Base-by-base conservation (phyloP, 805 yeast species). In the Metschnikowia shivogae region DNA sequence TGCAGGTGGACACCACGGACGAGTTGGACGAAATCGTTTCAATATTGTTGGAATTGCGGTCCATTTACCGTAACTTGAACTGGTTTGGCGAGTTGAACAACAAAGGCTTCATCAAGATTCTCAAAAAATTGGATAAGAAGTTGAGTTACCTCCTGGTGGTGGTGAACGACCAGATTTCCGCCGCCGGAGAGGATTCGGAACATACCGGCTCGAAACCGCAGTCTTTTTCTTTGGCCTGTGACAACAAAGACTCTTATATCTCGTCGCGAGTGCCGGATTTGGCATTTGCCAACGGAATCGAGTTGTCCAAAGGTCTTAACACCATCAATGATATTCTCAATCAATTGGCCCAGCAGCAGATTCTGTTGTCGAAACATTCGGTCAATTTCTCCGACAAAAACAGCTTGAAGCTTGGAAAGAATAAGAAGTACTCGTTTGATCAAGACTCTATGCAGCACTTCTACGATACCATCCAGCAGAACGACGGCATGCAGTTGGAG, bases 31-130 rank as follows among this genome's bases (percentile, higher is more conserved):
- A 71, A 52, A 60, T 70, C 20, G 60, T 68, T 36, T 55, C 63
- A 19, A 82, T 89, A 14, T 67, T 90, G 32, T 70, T 89, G 19
- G 97, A 89, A 62, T 70, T 89, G 43, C 75, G 96, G 38, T 74
- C 84, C 13, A 80, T 81, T 47, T 79, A 86, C 49, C 74, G 97
- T 46, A 89, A 89, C 63, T 72, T 90, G 60, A 89, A 87, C 62
- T 92, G 97, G 96, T 90, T 79, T 62, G 95, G 95, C 20, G 97
- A 92, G 59, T 78, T 90, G 56, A 90, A 90, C 70, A 87, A 85
- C 59, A 81, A 95, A 49, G 98, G 96, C 0, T 86, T 89, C 55
- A 77, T 82, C 43, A 90, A 90, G 68, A 92, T 92, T 52, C 71
- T 92, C 59, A 90, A 90, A 68, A 90, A 90, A 59, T 73, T 90